Evolutionary conservation across 192 early-diverging fungal species (phyloP).

Genomic region (Coemansia sp.): DNA sequence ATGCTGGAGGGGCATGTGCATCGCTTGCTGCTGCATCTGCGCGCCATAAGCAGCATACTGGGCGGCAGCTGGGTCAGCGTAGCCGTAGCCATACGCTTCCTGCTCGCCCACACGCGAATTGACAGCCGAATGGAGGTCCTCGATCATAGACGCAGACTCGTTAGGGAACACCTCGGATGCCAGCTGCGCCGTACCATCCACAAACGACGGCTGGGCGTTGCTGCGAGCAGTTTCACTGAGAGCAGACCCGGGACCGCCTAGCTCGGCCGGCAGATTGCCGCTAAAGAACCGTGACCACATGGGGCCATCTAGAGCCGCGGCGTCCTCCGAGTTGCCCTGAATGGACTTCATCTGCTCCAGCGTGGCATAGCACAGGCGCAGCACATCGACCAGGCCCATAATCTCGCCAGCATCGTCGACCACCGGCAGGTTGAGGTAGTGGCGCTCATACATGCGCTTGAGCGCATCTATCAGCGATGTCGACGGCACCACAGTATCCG

Average conservation of each 20-base stretch:
- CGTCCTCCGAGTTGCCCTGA: conserved; percentile 40
- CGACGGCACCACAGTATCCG: conserved; percentile 68
- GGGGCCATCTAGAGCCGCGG: conserved; percentile 37
- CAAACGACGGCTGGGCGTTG: conserved; percentile 43
- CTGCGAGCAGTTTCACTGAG: conserved; percentile 13
- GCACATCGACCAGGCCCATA: conserved; percentile 77
- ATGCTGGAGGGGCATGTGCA: conserved; percentile 18
- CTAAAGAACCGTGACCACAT: conserved; percentile 83
- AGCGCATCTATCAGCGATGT: conserved; percentile 80
- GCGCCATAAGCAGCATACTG: conserved; percentile 41
- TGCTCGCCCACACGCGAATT: conserved; percentile 57
- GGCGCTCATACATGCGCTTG: conserved; percentile 83
- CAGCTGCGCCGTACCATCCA: conserved; percentile 39
- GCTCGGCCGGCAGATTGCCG: conserved; percentile 58
- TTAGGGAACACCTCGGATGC: conserved; percentile 53
- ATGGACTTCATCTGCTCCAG: conserved; percentile 77
- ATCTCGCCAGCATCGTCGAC: conserved; percentile 67
- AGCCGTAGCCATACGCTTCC: conserved; percentile 34
- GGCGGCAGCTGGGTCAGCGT: conserved; percentile 22
- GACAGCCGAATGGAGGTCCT: conserved; percentile 55
- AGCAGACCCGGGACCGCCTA: conserved; percentile 52
- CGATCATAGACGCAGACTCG: conserved; percentile 56
- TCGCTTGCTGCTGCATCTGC: conserved; percentile 32
- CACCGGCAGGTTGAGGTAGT: conserved; percentile 82
- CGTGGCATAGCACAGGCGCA: conserved; percentile 77